Conservation (phyloP, 2,329 filamentous ascomycete species). For the Trichothecium roseum region DNA sequence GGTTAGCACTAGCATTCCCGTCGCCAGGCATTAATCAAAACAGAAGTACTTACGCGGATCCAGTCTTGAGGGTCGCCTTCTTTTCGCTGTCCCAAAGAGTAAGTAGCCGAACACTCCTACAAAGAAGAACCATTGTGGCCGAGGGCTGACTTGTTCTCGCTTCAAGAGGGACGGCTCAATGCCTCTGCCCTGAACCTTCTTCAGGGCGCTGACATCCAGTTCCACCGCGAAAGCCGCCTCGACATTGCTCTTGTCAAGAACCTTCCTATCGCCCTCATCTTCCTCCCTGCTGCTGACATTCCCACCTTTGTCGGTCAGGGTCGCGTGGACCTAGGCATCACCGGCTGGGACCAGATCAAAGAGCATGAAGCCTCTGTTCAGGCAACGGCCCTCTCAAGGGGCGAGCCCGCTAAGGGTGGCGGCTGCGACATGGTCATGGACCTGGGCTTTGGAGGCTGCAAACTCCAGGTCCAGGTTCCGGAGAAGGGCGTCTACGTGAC, state of each 20-base stretch:
- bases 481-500: slow-evolving; percentile 64
- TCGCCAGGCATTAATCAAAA: no score
- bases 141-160: slow-evolving; percentile 8
- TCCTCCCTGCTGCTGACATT: slow-evolving; percentile 94
- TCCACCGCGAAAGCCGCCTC: slow-evolving; percentile 85
- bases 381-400: slow-evolving; percentile 34
- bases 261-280: slow-evolving; percentile 86
- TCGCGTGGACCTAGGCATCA: slow-evolving; percentile 87
- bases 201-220: slow-evolving; percentile 90
- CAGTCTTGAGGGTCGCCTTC: slow-evolving; percentile 82
- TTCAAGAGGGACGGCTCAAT: slow-evolving; percentile 81
- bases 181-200: slow-evolving; percentile 82
- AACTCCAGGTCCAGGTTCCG: slow-evolving; percentile 93
- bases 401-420: slow-evolving; percentile 35
- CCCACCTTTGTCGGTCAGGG: slow-evolving; percentile 96
- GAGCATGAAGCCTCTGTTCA: slow-evolving; percentile 68
- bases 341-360: slow-evolving; percentile 82
- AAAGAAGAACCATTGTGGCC: no score
- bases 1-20: slow-evolving; percentile 21
- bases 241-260: slow-evolving; percentile 98
- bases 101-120: no score
- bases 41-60: slow-evolving; percentile 19
- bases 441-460: slow-evolving; percentile 82
- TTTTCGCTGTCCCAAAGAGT: slow-evolving; percentile 99
- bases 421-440: slow-evolving; percentile 83